Conservation (phyloP, 192 early-diverging fungal genomes). For the Backusella australiensis region DNA sequence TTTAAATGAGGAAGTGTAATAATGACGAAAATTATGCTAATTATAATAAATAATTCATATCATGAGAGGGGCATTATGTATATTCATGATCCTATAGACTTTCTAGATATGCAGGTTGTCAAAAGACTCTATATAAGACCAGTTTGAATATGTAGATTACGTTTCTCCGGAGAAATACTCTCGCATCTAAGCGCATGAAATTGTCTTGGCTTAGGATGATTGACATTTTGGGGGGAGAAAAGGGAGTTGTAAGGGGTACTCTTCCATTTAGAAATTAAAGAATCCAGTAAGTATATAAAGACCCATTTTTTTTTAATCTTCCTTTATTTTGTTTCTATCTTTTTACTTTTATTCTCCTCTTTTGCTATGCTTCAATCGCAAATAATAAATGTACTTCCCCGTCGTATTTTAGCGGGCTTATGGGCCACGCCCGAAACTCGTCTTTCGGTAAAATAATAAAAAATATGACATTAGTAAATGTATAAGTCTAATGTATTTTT, state of each 20-base stretch:
- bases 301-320: neutral
- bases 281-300: constrained; percentile 12
- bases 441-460: constrained; percentile 24
- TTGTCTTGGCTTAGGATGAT: neutral
- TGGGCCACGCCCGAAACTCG: constrained; percentile 32
- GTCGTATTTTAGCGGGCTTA: constrained; percentile 15
- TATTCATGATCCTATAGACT: neutral
- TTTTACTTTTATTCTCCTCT: constrained; percentile 7
- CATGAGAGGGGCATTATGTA: neutral
- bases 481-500: constrained; percentile 8
- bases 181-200: constrained; percentile 1
- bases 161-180: constrained; percentile 5
- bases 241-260: constrained; percentile 9
- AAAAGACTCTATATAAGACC: constrained; percentile 8
- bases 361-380: constrained; percentile 27
- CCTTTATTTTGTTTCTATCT: neutral
- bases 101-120: constrained; percentile 15
- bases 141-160: constrained; percentile 8
- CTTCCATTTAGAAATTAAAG: constrained; percentile 12
- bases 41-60: constrained; percentile 2
- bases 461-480: neutral
- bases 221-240: constrained; percentile 8
- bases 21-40: neutral
- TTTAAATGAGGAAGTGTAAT: neutral
- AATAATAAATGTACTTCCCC: constrained; percentile 24